These are phyloP conservation scores for Sphaerobolus stellatus DNA, from an alignment of 1,284 basidiomycete genomes.

Conservation along the genomic window DNA sequence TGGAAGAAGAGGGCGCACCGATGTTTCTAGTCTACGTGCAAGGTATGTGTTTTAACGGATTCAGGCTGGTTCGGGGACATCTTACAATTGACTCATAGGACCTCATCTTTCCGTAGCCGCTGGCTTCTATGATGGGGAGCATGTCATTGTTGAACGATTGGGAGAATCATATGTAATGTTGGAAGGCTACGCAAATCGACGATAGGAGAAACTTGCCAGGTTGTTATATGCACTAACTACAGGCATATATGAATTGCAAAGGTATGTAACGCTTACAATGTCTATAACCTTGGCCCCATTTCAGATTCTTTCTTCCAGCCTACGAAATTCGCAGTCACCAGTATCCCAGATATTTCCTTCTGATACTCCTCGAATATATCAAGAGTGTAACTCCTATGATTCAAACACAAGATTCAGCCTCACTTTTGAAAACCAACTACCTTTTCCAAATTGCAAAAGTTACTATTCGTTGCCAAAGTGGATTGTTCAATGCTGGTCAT, in stretches of 20 bases:
- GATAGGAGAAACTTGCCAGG: not conserved
- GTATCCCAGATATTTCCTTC: not conserved
- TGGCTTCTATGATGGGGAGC: not conserved
- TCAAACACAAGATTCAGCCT: not conserved
- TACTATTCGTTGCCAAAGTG: not conserved
- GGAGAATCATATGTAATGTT: not conserved
- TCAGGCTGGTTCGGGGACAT: too few relatives aligned
- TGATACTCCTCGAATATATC: not conserved
- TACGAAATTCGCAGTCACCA: not conserved
- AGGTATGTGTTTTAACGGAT: not conserved
- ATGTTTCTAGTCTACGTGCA: not conserved
- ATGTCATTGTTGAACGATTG: not conserved
- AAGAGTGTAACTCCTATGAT: not conserved
- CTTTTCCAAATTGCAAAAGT: not conserved
- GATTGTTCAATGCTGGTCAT: not conserved
- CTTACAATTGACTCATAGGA: not conserved
- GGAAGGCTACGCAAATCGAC: not conserved
- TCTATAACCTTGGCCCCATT: not conserved
- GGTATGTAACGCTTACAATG: not conserved
- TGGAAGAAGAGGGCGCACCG: not conserved
- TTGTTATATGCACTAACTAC: not conserved
- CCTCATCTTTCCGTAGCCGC: not conserved
- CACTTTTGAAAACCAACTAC: not conserved
- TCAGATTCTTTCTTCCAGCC: not conserved
- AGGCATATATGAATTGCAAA: not conserved